Base-by-base conservation (phyloP, 2,329 filamentous ascomycete genomes). In the Fusarium camptoceras region DNA sequence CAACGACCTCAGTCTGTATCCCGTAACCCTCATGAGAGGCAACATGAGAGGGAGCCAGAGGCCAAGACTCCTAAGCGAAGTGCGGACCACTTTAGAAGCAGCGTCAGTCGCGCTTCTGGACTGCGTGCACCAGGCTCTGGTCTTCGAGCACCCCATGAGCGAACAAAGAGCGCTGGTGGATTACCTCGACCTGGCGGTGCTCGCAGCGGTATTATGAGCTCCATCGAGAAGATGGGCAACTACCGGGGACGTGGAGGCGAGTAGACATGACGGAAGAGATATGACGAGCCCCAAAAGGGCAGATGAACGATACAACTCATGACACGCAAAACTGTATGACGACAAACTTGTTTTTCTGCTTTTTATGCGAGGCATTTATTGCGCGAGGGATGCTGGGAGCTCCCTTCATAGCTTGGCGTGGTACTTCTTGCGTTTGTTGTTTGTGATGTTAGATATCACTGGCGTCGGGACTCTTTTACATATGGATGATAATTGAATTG, bases 141-240 rank as follows among this genome's bases (percentile, higher is more conserved):
- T 5, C 80, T 84, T 6, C 74, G 80, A 5, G 75, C 78, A 14
- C 77, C 80, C 30, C 82, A 84, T 61, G 84, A 85, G 70, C 77
- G 84, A 55, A 82, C 81, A 46, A 83, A 81, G 78, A 84, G 83
- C 60, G 79, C 42, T 6, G 81, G 81, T 41, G 84, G 82, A 11
- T 74, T 87, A 55, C 83, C 85, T 41, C 80, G 86, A 65, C 86
- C 86, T 16, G 83, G 84, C 68, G 83, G 83, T 37, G 71, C 81
- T 31, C 72, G 92, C 74, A 93, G 91, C 76, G 89, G 91, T 59
- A 91, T 96, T 76, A 91, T 97, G 90, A 92, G 87, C 73, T 94
- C 92, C 20, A 96, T 97, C 78, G 93, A 97, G 84, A 89, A 91
- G 81, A 97, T 97, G 94, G 93, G 93, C 12, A 90, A 85, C 73